These are phyloP conservation scores for Zangia roseola DNA, from an alignment of 768 basidiomycete genomes.

Conservation along the genomic window DNA sequence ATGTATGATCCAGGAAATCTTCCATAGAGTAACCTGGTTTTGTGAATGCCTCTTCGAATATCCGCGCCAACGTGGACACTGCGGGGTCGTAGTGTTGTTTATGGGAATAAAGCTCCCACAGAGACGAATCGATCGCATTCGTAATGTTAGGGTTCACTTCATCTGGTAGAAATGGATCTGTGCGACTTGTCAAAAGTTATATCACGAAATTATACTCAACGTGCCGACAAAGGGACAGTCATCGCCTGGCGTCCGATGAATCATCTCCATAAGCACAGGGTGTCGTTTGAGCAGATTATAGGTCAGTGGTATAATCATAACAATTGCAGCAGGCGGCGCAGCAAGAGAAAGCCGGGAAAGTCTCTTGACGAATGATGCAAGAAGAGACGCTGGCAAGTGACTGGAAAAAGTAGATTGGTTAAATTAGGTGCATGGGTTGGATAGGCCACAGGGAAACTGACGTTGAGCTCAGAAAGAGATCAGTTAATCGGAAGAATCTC, in stretches of 20 bases:
- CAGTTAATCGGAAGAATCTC: slow-evolving; percentile 90
- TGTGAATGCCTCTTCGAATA: slow-evolving; percentile 92
- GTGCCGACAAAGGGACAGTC: slow-evolving; percentile 36
- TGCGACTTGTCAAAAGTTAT: slow-evolving; percentile 1
- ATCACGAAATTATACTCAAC: slow-evolving; percentile 1
- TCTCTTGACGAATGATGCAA: slow-evolving; percentile 94
- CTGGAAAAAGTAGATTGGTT: slow-evolving; percentile 37
- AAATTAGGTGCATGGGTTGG: not conserved
- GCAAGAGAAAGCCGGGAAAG: slow-evolving; percentile 79
- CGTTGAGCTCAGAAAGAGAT: slow-evolving; percentile 91
- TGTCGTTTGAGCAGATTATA: slow-evolving; percentile 94
- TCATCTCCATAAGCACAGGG: slow-evolving; percentile 89
- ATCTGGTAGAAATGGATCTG: slow-evolving; percentile 66
- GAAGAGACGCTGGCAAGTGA: slow-evolving; percentile 84
- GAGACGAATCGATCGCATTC: slow-evolving; percentile 78
- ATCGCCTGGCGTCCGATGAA: slow-evolving; percentile 61
- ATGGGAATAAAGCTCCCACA: slow-evolving; percentile 90
- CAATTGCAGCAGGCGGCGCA: slow-evolving; percentile 87
- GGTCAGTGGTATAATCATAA: slow-evolving; percentile 89
- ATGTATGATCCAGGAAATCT: slow-evolving; percentile 95
- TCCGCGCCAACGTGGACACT: slow-evolving; percentile 83
- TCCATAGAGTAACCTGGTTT: slow-evolving; percentile 89
- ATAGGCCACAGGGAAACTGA: slow-evolving; percentile 40
- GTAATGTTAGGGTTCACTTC: slow-evolving; percentile 77
- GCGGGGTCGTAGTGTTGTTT: slow-evolving; percentile 79